phyloP scores from a whole-genome alignment of 768 basidiomycete species.

The Phylloporus sp. region DNA sequence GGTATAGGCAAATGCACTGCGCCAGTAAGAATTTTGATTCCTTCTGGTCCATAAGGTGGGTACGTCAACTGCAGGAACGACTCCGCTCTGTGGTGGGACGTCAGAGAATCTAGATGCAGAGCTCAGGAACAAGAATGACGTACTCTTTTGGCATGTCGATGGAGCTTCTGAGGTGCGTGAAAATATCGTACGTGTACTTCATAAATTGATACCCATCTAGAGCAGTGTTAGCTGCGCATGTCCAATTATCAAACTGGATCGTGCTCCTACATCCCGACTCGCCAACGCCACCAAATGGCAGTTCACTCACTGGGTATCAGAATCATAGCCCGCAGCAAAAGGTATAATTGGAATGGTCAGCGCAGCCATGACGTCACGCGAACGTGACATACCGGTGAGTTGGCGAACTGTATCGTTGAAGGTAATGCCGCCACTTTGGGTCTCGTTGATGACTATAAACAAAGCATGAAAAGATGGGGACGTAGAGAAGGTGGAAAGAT shows the following conservation, averaged over 20 bases:
- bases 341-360: conserved; percentile 7
- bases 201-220: conserved; percentile 52
- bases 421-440: conserved; percentile 50
- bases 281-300: conserved; percentile 54
- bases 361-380: conserved; percentile 12
- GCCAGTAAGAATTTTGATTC: conserved; percentile 9
- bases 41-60: conserved; percentile 21
- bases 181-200: conserved; percentile 51
- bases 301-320: conserved; percentile 27
- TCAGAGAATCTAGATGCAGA: conserved; percentile 2
- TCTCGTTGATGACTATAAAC: conserved; percentile 45
- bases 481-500: background rate
- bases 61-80: conserved; percentile 18
- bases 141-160: conserved; percentile 58
- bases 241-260: background rate
- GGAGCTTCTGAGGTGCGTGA: conserved; percentile 45
- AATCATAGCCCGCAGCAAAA: background rate
- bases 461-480: background rate
- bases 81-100: conserved; percentile 18
- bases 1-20: conserved; percentile 13
- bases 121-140: conserved; percentile 11
- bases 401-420: conserved; percentile 62
- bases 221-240: background rate
- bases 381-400: conserved; percentile 36
- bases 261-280: conserved; percentile 56